Conservation (phyloP, 73 alveolate genomes). For the Tetrahymena thermophila region DNA sequence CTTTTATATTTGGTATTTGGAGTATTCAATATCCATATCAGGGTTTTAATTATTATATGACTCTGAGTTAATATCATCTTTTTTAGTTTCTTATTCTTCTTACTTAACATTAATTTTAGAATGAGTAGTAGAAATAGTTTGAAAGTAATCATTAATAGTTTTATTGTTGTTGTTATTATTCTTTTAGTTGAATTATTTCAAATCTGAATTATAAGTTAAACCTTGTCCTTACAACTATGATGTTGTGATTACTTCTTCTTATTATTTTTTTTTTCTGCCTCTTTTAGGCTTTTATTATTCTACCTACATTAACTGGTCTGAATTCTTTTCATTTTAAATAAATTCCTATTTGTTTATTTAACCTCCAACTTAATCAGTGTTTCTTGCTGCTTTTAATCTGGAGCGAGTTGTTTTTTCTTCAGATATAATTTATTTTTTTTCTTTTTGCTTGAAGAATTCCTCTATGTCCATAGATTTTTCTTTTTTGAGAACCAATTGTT, state of each 20-base stretch:
- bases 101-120: not conserved
- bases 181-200: not conserved
- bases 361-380: not conserved
- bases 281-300: not conserved
- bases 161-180: not conserved
- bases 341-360: not conserved
- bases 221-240: not conserved
- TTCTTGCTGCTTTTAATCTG: not conserved
- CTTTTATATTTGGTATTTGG: not conserved
- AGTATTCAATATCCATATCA: not conserved
- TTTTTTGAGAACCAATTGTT: not conserved
- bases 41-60: too few relatives aligned
- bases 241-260: too few relatives aligned
- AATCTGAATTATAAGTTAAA: not conserved
- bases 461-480: not conserved
- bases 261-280: not conserved
- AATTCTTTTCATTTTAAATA: too few relatives aligned
- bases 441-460: not conserved
- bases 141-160: not conserved
- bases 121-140: not conserved
- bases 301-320: not conserved
- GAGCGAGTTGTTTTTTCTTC: not conserved
- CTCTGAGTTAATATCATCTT: not conserved
- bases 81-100: not conserved
- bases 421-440: not conserved